Evolutionary conservation across 1,284 basidiomycete species (phyloP).

Genomic region (Amylostereum chailletii): DNA sequence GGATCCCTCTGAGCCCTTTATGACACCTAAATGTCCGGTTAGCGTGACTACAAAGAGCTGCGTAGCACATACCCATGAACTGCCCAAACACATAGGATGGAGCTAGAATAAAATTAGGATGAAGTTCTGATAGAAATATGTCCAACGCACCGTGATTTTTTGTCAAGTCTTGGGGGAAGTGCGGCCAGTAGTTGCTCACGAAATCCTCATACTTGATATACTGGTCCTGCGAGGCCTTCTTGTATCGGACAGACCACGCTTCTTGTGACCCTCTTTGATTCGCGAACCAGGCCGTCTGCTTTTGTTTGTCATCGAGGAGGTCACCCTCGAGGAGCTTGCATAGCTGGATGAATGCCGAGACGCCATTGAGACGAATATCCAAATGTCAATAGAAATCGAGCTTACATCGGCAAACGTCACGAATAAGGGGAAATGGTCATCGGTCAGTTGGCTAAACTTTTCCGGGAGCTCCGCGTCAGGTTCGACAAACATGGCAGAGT

Average conservation of each 20-base stretch:
- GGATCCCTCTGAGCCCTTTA: slow-evolving; percentile 49
- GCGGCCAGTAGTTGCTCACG: neutral
- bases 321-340: slow-evolving; percentile 14
- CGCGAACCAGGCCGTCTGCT: too few relatives aligned
- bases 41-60: neutral
- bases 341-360: slow-evolving; percentile 6
- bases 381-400: neutral
- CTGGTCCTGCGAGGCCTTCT: too few relatives aligned
- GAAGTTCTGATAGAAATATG: too few relatives aligned
- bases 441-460: neutral
- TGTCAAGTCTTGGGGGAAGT: neutral
- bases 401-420: neutral
- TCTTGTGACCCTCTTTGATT: too few relatives aligned
- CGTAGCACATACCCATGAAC: slow-evolving; percentile 34
- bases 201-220: neutral
- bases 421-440: neutral
- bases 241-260: too few relatives aligned
- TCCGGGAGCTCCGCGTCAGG: neutral
- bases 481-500: too few relatives aligned
- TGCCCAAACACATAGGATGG: slow-evolving; percentile 50
- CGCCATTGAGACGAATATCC: neutral
- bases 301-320: neutral
- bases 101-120: neutral
- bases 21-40: slow-evolving; percentile 28
- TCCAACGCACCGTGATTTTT: neutral